Base-by-base conservation (phyloP, 139 green algal species). In the Prasinococcaceae sp. region DNA sequence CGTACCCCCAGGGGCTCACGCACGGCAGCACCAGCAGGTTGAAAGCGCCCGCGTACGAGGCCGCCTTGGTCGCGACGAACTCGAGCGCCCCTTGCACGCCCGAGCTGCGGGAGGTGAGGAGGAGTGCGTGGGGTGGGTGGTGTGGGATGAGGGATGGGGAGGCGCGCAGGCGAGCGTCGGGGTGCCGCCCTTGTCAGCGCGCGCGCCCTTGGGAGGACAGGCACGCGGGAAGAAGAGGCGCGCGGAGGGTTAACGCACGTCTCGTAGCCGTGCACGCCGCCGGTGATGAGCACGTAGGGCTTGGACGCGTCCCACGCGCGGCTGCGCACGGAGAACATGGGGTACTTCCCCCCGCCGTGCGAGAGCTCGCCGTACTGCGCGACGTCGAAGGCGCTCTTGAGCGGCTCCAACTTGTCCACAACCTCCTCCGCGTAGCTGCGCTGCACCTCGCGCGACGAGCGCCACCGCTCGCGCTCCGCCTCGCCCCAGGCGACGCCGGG, bases 221-320 rank as follows among this genome's bases (percentile, higher is more conserved):
- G n/a, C n/a, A n/a, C n/a, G n/a, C n/a, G n/a, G n/a, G n/a, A n/a
- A n/a, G n/a, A n/a, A n/a, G n/a, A n/a, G n/a, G n/a, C n/a, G n/a
- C n/a, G n/a, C n/a, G n/a, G n/a, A n/a, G n/a, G n/a, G n/a, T n/a
- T n/a, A n/a, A n/a, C n/a, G 28, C 30, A 33, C n/a, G 30, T 55
- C n/a, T 55, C 47, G 47, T 55, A 55, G 9, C 47, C 47, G 30
- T 55, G 47, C 6, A 55, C 47, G 5, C 47, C 47, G 26, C 47
- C 47, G n/a, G 47, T 55, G n/a, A 55, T 30, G 20, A 55, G 47
- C n/a, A 55, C 47, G 47, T 6, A 55, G 14, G 47, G 47, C 17
- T 55, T 55, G 47, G 10, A 28, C 6, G 26, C 25, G 9, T 14
- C n/a, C 47, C 27, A 41, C 17, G 5, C 44, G 27, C 26, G 47